These are phyloP conservation scores for Bruguiera gymnorhiza DNA, from an alignment of 345 rosid species.

Conservation along the genomic window DNA sequence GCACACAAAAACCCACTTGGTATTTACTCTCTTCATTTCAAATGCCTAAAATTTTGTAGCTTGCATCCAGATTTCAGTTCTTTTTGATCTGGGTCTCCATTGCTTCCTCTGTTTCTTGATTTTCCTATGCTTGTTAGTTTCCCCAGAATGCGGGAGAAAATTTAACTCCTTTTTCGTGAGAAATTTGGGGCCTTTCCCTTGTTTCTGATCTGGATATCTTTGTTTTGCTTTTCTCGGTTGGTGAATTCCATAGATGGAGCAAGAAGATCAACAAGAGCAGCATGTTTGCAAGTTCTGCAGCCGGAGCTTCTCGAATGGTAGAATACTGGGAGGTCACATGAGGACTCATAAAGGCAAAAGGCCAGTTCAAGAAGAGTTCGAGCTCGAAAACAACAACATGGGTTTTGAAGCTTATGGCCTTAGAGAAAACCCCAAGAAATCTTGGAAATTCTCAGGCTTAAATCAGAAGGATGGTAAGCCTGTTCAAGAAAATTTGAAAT, in stretches of 20 bases:
- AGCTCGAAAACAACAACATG: conserved; percentile 12
- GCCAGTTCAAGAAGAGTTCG: conserved; percentile 18
- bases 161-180: background rate
- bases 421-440: conserved; percentile 66
- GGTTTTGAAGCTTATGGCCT: conserved; percentile 42
- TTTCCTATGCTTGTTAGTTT: conserved; percentile 17
- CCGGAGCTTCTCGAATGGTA: conserved; percentile 33
- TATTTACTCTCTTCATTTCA: conserved; percentile 14
- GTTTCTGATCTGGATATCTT: conserved; percentile 18
- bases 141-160: conserved; percentile 4
- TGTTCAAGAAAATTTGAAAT: conserved; percentile 16
- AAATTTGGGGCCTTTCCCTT: conserved; percentile 12
- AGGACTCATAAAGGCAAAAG: conserved; percentile 22
- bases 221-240: conserved; percentile 7
- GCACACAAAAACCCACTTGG: conserved; percentile 5
- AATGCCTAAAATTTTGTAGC: background rate
- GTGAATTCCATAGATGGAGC: conserved; percentile 15
- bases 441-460: conserved; percentile 43
- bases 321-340: conserved; percentile 36
- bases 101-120: conserved; percentile 29
- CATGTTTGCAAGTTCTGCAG: conserved; percentile 29
- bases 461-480: conserved; percentile 8
- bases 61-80: background rate
- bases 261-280: conserved; percentile 26
- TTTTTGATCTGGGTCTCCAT: conserved; percentile 22